Conservation (phyloP, 495 filamentous ascomycete genomes). For the Neurospora sp. region DNA sequence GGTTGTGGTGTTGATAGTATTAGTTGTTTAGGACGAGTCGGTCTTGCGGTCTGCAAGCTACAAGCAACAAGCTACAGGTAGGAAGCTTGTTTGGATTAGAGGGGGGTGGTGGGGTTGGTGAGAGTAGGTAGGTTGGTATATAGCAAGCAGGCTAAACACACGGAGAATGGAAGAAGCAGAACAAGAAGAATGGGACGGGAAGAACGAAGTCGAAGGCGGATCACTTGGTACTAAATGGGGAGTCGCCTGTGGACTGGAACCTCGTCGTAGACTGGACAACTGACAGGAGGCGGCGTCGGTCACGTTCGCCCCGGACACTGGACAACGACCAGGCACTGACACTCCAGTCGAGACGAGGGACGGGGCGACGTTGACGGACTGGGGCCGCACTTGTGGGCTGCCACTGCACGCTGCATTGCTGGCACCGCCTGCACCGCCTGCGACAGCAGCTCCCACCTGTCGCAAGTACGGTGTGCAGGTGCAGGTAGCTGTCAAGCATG, state of each 20-base stretch:
- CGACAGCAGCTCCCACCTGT: not conserved
- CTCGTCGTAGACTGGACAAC: not conserved
- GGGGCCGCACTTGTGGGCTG: not conserved
- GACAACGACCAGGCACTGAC: too few species aligned
- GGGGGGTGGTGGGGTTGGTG: not conserved
- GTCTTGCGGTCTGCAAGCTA: not conserved
- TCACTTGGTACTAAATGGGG: not conserved
- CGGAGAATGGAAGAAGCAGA: not conserved
- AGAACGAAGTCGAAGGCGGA: not conserved
- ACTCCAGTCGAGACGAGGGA: not conserved
- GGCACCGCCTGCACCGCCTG: not conserved
- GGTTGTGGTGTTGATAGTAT: conserved; percentile 1
- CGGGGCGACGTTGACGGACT: not conserved
- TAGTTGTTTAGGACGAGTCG: not conserved
- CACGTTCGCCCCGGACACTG: not conserved
- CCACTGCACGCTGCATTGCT: not conserved
- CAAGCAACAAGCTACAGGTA: not conserved
- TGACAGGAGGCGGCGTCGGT: not conserved
- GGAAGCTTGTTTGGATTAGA: not conserved
- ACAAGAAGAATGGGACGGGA: not conserved
- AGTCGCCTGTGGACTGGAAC: not conserved
- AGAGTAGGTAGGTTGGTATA: not conserved
- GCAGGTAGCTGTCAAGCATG: not conserved
- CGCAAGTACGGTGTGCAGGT: not conserved
- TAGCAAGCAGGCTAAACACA: not conserved